These are phyloP conservation scores for Rhypophila decipiens DNA, from an alignment of 495 filamentous ascomycete genomes.

Conservation along the genomic window DNA sequence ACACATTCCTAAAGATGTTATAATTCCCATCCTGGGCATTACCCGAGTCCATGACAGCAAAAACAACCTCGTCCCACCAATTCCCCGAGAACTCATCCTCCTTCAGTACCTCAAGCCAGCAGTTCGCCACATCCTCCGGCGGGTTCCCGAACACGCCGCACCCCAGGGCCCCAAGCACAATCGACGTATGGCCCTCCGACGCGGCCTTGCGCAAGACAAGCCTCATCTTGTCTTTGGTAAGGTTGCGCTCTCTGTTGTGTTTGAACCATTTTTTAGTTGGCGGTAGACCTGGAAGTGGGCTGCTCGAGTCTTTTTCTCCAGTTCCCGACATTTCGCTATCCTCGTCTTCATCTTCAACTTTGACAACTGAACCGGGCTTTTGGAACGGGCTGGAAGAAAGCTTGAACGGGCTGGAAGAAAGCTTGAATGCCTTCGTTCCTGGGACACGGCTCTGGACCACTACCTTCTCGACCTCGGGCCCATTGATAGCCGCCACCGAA, in stretches of 20 bases:
- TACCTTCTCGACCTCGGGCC: background rate
- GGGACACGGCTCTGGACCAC: background rate
- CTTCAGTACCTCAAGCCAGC: slow-evolving; percentile 50
- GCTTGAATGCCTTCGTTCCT: background rate
- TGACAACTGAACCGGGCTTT: too few relatives aligned
- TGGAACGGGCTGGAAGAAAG: too few relatives aligned
- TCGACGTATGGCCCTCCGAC: slow-evolving; percentile 37
- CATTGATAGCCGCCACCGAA: slow-evolving; percentile 41
- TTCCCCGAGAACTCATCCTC: slow-evolving; percentile 54
- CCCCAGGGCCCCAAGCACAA: slow-evolving; percentile 59
- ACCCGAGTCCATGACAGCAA: slow-evolving; percentile 34
- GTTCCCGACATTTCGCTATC: too few relatives aligned
- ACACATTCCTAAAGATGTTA: background rate
- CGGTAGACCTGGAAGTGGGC: too few relatives aligned
- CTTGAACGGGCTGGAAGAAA: slow-evolving; percentile 7
- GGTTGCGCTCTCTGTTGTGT: slow-evolving; percentile 23
- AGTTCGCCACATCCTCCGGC: slow-evolving; percentile 44
- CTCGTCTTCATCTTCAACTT: too few relatives aligned
- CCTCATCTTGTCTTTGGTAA: slow-evolving; percentile 55
- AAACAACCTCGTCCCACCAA: slow-evolving; percentile 47
- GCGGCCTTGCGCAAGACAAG: slow-evolving; percentile 48
- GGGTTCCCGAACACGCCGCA: slow-evolving; percentile 60
- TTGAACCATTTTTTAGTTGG: too few relatives aligned
- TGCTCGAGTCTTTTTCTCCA: too few relatives aligned
- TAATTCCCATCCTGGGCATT: slow-evolving; percentile 1